Evolutionary conservation across 2,329 filamentous ascomycete species (phyloP).

Genomic region (Stagonosporopsis rhizophila): DNA sequence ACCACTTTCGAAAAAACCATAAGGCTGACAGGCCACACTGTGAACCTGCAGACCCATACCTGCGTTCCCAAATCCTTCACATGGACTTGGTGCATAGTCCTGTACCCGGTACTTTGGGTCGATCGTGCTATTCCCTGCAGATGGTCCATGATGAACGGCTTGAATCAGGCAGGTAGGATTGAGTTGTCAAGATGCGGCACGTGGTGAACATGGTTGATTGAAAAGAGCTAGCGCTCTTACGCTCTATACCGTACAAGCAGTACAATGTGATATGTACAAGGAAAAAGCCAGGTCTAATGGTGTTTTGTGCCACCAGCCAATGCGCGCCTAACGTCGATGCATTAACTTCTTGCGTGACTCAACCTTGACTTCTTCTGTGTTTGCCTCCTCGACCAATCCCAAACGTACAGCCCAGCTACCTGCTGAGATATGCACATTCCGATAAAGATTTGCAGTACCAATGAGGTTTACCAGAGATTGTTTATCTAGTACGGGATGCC

Average conservation of each 20-base stretch:
- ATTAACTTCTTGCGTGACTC: slow-evolving; percentile 5
- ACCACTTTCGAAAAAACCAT: neutral
- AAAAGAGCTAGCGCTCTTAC: slow-evolving; percentile 10
- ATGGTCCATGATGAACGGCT: neutral
- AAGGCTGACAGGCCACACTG: neutral
- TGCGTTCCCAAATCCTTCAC: neutral
- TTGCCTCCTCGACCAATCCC: slow-evolving; percentile 9
- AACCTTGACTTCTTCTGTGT: slow-evolving; percentile 6
- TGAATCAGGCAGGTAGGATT: neutral
- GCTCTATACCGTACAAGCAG: slow-evolving; percentile 17
- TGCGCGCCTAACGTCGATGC: slow-evolving; percentile 5
- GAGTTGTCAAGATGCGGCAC: neutral
- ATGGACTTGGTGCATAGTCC: neutral
- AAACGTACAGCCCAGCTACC: slow-evolving; percentile 5
- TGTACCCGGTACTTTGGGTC: neutral
- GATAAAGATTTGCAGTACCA: neutral
- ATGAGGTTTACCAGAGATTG: neutral
- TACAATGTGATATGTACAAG: slow-evolving; percentile 21
- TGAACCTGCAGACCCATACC: neutral
- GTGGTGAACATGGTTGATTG: slow-evolving; percentile 2
- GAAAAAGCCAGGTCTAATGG: slow-evolving; percentile 15
- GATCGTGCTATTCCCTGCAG: neutral
- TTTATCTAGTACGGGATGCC: slow-evolving; percentile 69
- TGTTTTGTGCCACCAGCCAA: slow-evolving; percentile 7
- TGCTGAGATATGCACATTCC: slow-evolving; percentile 7